These are phyloP conservation scores for bread wheat (Triticum aestivum) DNA, from an alignment of 176 grass and related monocot species.

Conservation along the genomic window DNA sequence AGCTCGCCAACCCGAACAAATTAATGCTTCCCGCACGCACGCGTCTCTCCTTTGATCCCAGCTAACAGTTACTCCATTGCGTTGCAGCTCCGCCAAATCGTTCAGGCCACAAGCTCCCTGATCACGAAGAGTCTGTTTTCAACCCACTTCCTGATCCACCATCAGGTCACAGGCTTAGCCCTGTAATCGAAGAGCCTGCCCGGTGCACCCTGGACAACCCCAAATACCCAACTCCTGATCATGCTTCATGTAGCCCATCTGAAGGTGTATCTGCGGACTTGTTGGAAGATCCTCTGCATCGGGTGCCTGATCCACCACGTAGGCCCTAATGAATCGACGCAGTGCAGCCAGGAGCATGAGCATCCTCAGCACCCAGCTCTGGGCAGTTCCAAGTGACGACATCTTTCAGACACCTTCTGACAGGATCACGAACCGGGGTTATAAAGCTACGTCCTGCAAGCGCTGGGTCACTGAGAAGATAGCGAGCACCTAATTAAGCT, in stretches of 20 bases:
- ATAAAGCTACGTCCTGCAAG: too few relatives aligned
- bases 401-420: too few relatives aligned
- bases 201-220: neutral
- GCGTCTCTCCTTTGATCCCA: neutral
- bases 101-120: neutral
- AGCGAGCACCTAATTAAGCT: too few relatives aligned
- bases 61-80: neutral
- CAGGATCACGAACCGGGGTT: too few relatives aligned
- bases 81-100: neutral
- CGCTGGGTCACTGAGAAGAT: too few relatives aligned
- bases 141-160: neutral
- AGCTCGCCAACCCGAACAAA: neutral
- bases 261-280: neutral
- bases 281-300: neutral
- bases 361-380: too few relatives aligned
- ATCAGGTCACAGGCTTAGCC: neutral
- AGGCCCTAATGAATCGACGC: neutral
- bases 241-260: neutral
- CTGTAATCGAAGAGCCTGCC: neutral
- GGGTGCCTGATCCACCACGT: neutral
- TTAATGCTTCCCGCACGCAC: neutral
- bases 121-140: neutral
- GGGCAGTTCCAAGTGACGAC: too few relatives aligned
- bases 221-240: neutral
- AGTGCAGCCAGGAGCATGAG: too few relatives aligned